These are phyloP conservation scores for Suhomyces guaymorum DNA, from an alignment of 1,139 yeast genomes.

Conservation along the genomic window DNA sequence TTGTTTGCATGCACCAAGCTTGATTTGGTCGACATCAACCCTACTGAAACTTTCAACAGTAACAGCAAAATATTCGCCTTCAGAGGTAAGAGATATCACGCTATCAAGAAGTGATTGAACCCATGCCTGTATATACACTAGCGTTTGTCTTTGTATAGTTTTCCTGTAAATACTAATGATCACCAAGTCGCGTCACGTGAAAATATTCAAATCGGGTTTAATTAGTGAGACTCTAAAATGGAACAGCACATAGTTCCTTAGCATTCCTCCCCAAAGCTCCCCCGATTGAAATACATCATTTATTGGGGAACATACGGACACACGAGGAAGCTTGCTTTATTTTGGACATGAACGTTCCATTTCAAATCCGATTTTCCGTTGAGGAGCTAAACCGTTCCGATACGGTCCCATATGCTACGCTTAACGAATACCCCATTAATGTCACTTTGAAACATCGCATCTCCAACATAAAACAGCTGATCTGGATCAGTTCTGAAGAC, in stretches of 20 bases:
- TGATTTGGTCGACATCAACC: conserved; percentile 88
- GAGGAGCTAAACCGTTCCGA: conserved; percentile 7
- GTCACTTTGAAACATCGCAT: conserved; percentile 25
- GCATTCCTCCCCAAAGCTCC: conserved; percentile 2
- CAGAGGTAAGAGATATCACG: conserved; percentile 96
- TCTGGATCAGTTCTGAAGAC: conserved; percentile 31
- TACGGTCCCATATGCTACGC: no score
- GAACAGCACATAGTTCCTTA: background rate
- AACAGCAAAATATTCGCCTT: conserved; percentile 87
- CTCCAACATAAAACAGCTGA: conserved; percentile 27
- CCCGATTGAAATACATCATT: no score
- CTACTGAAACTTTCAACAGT: conserved; percentile 89
- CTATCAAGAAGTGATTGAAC: conserved; percentile 43
- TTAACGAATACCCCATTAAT: conserved; percentile 15
- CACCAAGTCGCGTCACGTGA: conserved; percentile 5
- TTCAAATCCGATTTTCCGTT: conserved; percentile 22
- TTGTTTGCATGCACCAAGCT: conserved; percentile 84
- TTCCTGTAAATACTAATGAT: conserved; percentile 6
- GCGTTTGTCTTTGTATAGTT: conserved; percentile 4
- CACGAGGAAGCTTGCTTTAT: background rate
- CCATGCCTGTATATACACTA: conserved; percentile 7
- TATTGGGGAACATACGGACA: background rate
- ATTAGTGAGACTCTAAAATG: background rate
- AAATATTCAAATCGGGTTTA: background rate
- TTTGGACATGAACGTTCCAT: conserved; percentile 26